These are phyloP conservation scores for Pichia sp. DNA, from an alignment of 1,139 yeast species.

Conservation along the genomic window DNA sequence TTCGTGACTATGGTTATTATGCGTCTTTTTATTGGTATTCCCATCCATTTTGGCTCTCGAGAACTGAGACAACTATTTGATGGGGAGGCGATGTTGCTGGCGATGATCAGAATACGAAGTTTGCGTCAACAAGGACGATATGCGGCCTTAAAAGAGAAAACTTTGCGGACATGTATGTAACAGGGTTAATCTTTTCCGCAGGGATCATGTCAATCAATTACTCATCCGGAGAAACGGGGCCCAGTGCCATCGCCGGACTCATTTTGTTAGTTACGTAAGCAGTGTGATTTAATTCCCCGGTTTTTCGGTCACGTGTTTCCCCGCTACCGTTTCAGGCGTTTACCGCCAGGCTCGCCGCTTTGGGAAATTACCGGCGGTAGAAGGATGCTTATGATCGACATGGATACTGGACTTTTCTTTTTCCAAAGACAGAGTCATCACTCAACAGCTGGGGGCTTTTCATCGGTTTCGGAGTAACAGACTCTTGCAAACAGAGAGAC, in stretches of 20 bases:
- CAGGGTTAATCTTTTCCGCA: background rate
- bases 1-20: background rate
- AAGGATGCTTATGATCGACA: background rate
- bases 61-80: background rate
- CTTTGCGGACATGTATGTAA: background rate
- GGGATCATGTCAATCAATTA: background rate
- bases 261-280: too few species aligned
- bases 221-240: conserved; percentile 19
- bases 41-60: background rate
- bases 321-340: background rate
- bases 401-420: background rate
- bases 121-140: too few species aligned
- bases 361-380: background rate
- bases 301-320: background rate
- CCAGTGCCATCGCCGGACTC: too few species aligned
- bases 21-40: background rate
- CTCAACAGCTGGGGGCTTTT: too few species aligned
- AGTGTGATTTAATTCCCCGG: too few species aligned
- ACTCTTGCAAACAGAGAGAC: too few species aligned
- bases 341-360: background rate
- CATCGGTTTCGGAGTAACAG: too few species aligned
- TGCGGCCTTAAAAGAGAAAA: too few species aligned
- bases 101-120: background rate
- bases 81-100: background rate
- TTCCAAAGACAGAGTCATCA: background rate